Base-by-base conservation (phyloP, 345 rosid genomes). In the Eucalyptus curtisii region DNA sequence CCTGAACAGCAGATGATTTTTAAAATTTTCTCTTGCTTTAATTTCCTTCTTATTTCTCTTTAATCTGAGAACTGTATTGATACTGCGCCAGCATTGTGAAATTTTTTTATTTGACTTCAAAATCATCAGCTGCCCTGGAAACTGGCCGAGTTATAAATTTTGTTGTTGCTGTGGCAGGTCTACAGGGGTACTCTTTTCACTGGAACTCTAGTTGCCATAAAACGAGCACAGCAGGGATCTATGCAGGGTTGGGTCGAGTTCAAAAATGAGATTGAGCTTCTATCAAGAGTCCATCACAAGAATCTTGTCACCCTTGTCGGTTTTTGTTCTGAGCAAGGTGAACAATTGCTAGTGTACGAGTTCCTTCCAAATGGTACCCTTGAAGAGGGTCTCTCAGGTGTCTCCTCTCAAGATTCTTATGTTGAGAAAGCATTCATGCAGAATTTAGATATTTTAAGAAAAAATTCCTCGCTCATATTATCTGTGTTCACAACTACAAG, bases 231-330 rank as follows among this genome's bases (percentile, higher is more conserved):
- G 86, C 95, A 93, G 89, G 99, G 96, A 88, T 96, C 99, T 31
- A 85, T 92, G 93, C 98, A 97, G 91, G 98, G 99, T n/a, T 95
- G 94, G 22, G 80, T 90, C 11, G 98, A 96, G 92, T 95, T 97
- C 91, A 97, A 97, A 91, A 97, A 94, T 79, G 98, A 96, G 94
- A 95, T 95, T 44, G 99, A 97, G 91, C 98, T 96, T 88, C 95
- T 97, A 27, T 96, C 99, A 45, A 94, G 98, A 87, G 98, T 97
- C 90, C 98, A 95, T 89, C 99, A 96, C 89, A 96, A 93, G 91
- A 95, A 96, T 91, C 95, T 96, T 76, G 97, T 95, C 20, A 88
- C 93, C 87, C 95, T 97, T 9, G 81, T 94, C 10, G 98, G 98
- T 17, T 97, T 97, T 86, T 96, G 97, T 87, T 95, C 93, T 49